Percentiles rank a stretch among this genome's conserved stretches.
These are phyloP conservation scores for Aspergillus alliaceus DNA, from an alignment of 2,329 filamentous ascomycete genomes.

Conservation along the genomic window DNA sequence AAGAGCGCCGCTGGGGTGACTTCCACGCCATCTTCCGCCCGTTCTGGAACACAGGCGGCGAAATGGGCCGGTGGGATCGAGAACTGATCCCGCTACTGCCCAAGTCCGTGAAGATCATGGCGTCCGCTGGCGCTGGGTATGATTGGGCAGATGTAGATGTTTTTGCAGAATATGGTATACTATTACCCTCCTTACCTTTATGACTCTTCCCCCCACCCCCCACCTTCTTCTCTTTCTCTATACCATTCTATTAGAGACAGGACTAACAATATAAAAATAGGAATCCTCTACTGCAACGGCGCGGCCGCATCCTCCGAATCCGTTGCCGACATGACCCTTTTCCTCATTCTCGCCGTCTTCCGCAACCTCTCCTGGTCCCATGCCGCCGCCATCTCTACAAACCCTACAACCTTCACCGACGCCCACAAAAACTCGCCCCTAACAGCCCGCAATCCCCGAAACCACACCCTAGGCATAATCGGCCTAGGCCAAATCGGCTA, in stretches of 20 bases:
- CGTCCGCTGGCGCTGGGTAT: slow-evolving; percentile 62
- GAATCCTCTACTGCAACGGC: slow-evolving; percentile 65
- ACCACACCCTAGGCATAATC: slow-evolving; percentile 63
- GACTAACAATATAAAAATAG: slow-evolving; percentile 13
- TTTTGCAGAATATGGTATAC: slow-evolving; percentile 60
- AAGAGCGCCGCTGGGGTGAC: slow-evolving; percentile 39
- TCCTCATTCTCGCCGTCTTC: slow-evolving; percentile 68
- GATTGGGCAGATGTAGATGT: slow-evolving; percentile 63
- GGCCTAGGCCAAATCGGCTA: slow-evolving; percentile 69
- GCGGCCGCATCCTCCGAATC: slow-evolving; percentile 70
- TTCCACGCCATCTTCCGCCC: slow-evolving; percentile 56
- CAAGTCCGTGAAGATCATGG: slow-evolving; percentile 55
- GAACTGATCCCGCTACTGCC: slow-evolving; percentile 60
- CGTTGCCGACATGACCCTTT: slow-evolving; percentile 70
- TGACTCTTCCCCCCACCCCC: too few species aligned
- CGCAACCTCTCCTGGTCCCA: slow-evolving; percentile 67
- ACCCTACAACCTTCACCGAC: slow-evolving; percentile 51
- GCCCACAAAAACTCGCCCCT: slow-evolving; percentile 62
- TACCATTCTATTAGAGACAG: not conserved
- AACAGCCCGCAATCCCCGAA: slow-evolving; percentile 63
- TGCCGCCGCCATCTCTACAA: slow-evolving; percentile 52
- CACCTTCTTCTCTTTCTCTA: not conserved
- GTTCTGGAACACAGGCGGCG: slow-evolving; percentile 65
- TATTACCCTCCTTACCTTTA: not conserved
- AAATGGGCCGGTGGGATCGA: slow-evolving; percentile 64